phyloP scores from a whole-genome alignment of 148 eudicot genomes.

The Diospyros kaki region DNA sequence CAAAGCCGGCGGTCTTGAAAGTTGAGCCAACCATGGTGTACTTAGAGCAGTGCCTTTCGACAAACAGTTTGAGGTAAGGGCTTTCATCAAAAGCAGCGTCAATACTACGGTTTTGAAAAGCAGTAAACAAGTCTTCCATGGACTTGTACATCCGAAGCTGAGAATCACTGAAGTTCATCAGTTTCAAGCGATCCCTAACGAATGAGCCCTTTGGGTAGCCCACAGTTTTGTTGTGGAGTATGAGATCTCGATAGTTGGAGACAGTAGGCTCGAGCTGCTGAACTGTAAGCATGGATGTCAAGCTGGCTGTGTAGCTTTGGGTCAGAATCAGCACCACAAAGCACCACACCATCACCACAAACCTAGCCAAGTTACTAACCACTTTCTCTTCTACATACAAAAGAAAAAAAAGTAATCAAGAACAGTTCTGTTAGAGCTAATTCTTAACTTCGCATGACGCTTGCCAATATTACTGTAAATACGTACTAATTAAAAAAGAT shows the following conservation, averaged over 20 bases:
- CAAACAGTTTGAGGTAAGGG: slow-evolving; percentile 28
- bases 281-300: slow-evolving; percentile 36
- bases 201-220: not conserved
- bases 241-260: not conserved
- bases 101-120: slow-evolving; percentile 16
- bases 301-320: slow-evolving; percentile 56
- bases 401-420: too few relatives aligned
- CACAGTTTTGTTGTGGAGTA: too few relatives aligned
- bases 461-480: not conserved
- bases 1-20: slow-evolving; percentile 26
- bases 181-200: not conserved
- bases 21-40: slow-evolving; percentile 15
- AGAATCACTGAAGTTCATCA: not conserved
- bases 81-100: slow-evolving; percentile 34
- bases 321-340: slow-evolving; percentile 51
- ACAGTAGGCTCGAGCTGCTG: not conserved
- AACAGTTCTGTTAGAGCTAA: not conserved
- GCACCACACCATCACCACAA: slow-evolving; percentile 45
- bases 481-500: too few relatives aligned
- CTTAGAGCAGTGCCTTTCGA: slow-evolving; percentile 14
- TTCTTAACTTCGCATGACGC: slow-evolving; percentile 2
- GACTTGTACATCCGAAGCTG: slow-evolving; percentile 18
- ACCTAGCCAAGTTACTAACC: slow-evolving; percentile 32
- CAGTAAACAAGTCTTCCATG: slow-evolving; percentile 4
- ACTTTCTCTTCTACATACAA: slow-evolving; percentile 34